Base-by-base conservation (phyloP, 2,329 filamentous ascomycete species). In the Rhynchosporium secalis region DNA sequence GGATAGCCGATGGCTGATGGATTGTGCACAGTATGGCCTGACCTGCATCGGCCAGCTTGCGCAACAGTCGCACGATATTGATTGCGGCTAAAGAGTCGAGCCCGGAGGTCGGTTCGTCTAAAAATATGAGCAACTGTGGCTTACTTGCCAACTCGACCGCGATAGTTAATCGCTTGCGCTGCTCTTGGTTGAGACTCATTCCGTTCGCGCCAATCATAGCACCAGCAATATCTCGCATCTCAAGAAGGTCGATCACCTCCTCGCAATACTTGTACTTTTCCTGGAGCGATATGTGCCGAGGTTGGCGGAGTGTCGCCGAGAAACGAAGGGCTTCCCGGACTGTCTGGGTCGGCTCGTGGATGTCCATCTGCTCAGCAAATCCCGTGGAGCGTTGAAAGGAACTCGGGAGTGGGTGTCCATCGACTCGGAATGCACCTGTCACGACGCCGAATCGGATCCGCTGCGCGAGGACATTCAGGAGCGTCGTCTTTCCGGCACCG, bases 301-400 rank as follows among this genome's bases (percentile, higher is more conserved):
- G 91, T 73, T 96, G 93, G 64, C 93, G 89, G 49, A 96, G 87
- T 6, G 93, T 75, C 20, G 93, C 92, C 69, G 86, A 91, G 76
- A 96, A 96, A 71, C 85, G 86, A 38, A 96, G 81, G 9, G 92
- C 92, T 77, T 96, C 93, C 62, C 93, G 88, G 41, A 96, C 92
- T 0, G 93, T 96, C 0, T 87, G 86, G 0, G 92, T 96, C 49
- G 87, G 81, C 45, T 96, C 80, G 74, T 96, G 93, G 10, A 96
- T 81, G 82, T 97, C 92, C 74, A 96, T 91, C 75, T 69, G 67
- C 48, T 70, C 62, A 28, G 62, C 92, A 70, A 96, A 96, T 52
- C 92, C 92, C 0, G 91, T 95, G 77, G 93, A 94, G 67, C 92
- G 89, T 75, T 96, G 92, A 82, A 96, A 96, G 0, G 89, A 92